Evolutionary conservation across 129 eudicot species (phyloP).

Genomic region (Flaveria robusta): DNA sequence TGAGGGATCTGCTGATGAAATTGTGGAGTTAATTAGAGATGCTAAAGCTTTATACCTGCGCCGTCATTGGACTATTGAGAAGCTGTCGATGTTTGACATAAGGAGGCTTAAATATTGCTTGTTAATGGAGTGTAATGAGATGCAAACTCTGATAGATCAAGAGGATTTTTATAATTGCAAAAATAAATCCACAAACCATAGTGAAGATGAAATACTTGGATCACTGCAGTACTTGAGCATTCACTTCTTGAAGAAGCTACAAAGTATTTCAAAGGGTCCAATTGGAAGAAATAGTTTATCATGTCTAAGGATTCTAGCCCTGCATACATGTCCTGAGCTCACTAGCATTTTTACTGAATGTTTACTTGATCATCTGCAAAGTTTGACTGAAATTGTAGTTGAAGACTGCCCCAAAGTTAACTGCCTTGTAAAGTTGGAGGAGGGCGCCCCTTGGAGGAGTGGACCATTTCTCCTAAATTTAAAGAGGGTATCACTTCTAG

Average conservation of each 20-base stretch:
- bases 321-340: slow-evolving; percentile 47
- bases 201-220: slow-evolving; percentile 20
- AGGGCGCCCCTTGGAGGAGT: not conserved
- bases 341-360: slow-evolving; percentile 27
- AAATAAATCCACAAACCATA: slow-evolving; percentile 2
- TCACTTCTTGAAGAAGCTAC: slow-evolving; percentile 42
- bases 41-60: slow-evolving; percentile 41
- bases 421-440: slow-evolving; percentile 24
- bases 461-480: slow-evolving; percentile 28
- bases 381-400: slow-evolving; percentile 25
- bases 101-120: slow-evolving; percentile 34
- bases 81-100: slow-evolving; percentile 32
- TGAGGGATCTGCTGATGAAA: slow-evolving; percentile 14
- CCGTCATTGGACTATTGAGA: slow-evolving; percentile 36
- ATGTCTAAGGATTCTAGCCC: slow-evolving; percentile 31
- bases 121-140: slow-evolving; percentile 49
- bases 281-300: slow-evolving; percentile 20
- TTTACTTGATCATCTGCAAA: slow-evolving; percentile 24
- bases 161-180: slow-evolving; percentile 3
- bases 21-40: slow-evolving; percentile 29
- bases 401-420: slow-evolving; percentile 39
- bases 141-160: slow-evolving; percentile 35
- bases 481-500: slow-evolving; percentile 30
- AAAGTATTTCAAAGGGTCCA: slow-evolving; percentile 40
- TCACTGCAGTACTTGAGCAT: slow-evolving; percentile 37